phyloP scores from a whole-genome alignment of 306 rosid species.

The Vachellia collinsii region DNA sequence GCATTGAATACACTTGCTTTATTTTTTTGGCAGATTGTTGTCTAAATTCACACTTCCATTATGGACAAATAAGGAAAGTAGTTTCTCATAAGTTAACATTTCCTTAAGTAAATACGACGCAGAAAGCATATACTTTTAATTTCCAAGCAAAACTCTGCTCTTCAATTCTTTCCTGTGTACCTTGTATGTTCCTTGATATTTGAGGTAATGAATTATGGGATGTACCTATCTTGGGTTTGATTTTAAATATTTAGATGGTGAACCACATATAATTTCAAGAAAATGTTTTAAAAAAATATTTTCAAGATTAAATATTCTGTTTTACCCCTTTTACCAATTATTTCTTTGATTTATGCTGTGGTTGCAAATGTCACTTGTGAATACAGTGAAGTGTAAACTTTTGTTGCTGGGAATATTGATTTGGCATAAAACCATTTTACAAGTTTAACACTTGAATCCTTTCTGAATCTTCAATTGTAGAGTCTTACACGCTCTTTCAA shows the following conservation, averaged over 20 bases:
- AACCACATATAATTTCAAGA: background rate
- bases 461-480: no score
- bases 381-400: slow-evolving; percentile 1
- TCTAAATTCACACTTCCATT: background rate
- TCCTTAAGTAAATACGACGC: background rate
- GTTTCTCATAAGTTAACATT: background rate
- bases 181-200: background rate
- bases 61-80: background rate
- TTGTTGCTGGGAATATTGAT: background rate
- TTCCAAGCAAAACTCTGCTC: slow-evolving; percentile 3
- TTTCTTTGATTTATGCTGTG: background rate
- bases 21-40: background rate
- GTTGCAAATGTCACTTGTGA: background rate
- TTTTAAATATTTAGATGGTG: background rate
- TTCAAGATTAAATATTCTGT: background rate
- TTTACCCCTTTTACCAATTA: background rate
- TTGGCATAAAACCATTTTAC: background rate
- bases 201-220: background rate
- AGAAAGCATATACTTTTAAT: background rate
- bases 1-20: background rate
- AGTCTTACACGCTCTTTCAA: no score
- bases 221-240: background rate
- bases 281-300: background rate
- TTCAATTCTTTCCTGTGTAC: background rate
- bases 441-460: background rate